Evolutionary conservation across 257 asterid genomes (phyloP), one percentile per base, ranked within the genome.

Genomic region (Nicotiana knightiana): DNA sequence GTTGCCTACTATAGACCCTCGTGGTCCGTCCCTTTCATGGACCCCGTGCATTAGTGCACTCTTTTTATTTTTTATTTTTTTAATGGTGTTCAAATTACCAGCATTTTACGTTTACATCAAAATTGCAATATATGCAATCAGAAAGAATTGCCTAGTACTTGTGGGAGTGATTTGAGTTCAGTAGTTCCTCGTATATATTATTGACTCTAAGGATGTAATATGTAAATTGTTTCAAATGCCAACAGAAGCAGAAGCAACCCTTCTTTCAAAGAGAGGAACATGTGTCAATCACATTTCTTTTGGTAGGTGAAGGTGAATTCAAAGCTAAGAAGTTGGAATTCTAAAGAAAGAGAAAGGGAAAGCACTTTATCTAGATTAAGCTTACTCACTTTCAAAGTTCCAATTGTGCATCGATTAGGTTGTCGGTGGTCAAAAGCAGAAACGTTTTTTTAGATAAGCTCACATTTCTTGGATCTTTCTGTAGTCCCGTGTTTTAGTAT

Each of bases 381-480:
- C 18, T 46, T 71, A 21, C 2, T 51, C 26, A 24, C 61, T 48
- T 46, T 12, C 43, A 73, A 73, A 73, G 62, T 46, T 70, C 77
- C 77, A 13, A 71, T 48, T 70, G 21, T 73, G 79, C 62, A 73
- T 33, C 16, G 43, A 73, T 48, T 73, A 73, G 63, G 28, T 32
- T 15, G 79, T 73, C 43, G 63, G 62, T 16, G 39, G 32, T 48
- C 62, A 7, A 51, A 73, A 51, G 26, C 39, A 73, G 26, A 73
- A 48, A 75, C 13, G 4, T 24, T 13, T 48, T 11, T 53, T 73
- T 75, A 75, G 79, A 24, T 75, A 75, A 75, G 63, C 79, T 75
- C 79, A 48, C 43, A 75, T 75, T 51, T 61, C 62, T 75, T 75
- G 79, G 79, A 75, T 75, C 63, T 75, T 75, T 75, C 16, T 51